Conservation (phyloP, 306 rosid species). For the Biancaea sappan region DNA sequence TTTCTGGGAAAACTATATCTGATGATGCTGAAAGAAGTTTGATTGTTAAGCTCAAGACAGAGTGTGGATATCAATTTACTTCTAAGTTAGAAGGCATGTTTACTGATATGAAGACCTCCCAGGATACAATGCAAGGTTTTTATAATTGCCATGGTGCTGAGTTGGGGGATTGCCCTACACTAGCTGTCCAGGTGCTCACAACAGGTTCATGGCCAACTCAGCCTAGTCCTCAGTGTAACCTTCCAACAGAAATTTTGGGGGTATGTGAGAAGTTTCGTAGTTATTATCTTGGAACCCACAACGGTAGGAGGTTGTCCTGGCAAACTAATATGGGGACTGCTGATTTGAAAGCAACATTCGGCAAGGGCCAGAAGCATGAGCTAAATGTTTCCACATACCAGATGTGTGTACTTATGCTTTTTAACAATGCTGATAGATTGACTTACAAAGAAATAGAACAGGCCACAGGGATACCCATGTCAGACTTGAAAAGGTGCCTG, state of each 20-base stretch:
- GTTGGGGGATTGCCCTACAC: constrained; percentile 45
- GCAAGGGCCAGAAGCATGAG: constrained; percentile 59
- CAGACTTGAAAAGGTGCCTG: constrained; percentile 60
- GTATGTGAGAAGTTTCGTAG: constrained; percentile 54
- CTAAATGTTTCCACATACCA: constrained; percentile 62
- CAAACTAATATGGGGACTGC: constrained; percentile 65
- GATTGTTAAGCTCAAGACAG: constrained; percentile 62
- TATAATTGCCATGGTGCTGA: constrained; percentile 40
- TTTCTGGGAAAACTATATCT: constrained; percentile 51
- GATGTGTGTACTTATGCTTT: constrained; percentile 65
- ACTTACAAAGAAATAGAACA: constrained; percentile 61
- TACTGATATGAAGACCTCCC: constrained; percentile 62
- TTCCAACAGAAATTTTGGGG: constrained; percentile 48
- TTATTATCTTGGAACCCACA: constrained; percentile 58
- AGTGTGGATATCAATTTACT: constrained; percentile 63
- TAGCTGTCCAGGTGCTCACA: constrained; percentile 59
- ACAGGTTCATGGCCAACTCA: constrained; percentile 69
- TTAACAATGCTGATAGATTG: constrained; percentile 46
- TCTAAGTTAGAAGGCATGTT: constrained; percentile 63
- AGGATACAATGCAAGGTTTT: constrained; percentile 54
- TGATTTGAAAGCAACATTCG: constrained; percentile 54
- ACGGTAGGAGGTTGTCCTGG: constrained; percentile 62
- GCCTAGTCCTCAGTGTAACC: constrained; percentile 55
- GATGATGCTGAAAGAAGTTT: constrained; percentile 66
- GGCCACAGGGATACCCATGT: constrained; percentile 49